Evolutionary conservation across 495 filamentous ascomycete genomes (phyloP), one percentile per base, ranked within the genome.

Genomic region (Neurospora hispaniola): DNA sequence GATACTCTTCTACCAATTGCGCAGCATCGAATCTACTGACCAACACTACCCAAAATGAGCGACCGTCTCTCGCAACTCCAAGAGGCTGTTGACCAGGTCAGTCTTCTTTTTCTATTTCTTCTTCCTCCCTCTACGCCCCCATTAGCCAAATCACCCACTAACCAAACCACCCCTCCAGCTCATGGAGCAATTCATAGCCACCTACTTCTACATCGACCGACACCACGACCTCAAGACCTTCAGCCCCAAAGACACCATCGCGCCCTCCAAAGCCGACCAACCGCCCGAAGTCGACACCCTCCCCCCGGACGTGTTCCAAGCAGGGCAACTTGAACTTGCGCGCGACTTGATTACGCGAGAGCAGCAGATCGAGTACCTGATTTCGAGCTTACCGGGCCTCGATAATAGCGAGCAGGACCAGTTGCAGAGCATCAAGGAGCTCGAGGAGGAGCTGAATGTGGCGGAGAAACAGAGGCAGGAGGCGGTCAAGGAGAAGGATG

Each of bases 31-130:
- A 62, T 35, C 3, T 18, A 27, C 35, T 38, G 35, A 59, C 48
- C 20, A 31, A 40, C 8, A 23, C 38, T 11, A 43, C 44, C 77
- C 77, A 83, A 69, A 71, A 98, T 97, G 95, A 92, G 91, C 0
- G 96, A 99, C 81, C 88, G 91, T 59, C 88, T 99, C 46, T 97
- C 96, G 5, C 94, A 98, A 80, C 87, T 99, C 48, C 96, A 99
- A 85, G 94, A 97, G 80, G 92, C 93, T 79, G 90, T 97, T 72
- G 95, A 98, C 80, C 90, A 97, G 85, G 93, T 95, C 42, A 5
- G 84, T 59, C 74, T 43, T 18, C 14, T 38, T 38, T 4, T 38
- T 38, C 35, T 38, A 6, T 4, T 38, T 38, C 35, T 38, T 38
- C 35, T 38, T 38, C 35, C 5, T 38, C 35, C 35, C 5, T 5